Conservation (phyloP, 257 asterid species). For the Solanum medicagineum region DNA sequence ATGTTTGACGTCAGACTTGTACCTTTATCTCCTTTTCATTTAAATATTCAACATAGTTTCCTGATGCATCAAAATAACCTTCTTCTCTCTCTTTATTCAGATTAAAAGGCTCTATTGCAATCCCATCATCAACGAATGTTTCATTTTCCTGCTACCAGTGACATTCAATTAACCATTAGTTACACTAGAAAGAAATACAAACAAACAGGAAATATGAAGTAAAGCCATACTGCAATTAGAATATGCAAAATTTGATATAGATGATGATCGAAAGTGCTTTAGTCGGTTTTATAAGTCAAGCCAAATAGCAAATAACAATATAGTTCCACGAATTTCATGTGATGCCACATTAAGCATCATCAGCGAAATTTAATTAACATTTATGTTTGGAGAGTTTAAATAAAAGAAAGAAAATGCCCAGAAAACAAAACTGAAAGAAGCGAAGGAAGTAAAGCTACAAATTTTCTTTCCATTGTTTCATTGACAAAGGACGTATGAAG, state of each 20-base stretch:
- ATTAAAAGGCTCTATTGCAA: constrained; percentile 70
- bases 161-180: neutral
- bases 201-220: neutral
- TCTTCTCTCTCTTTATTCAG: constrained; percentile 85
- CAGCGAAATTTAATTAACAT: neutral
- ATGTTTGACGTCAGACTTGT: neutral
- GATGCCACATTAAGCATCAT: neutral
- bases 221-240: neutral
- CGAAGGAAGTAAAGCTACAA: neutral
- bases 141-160: constrained; percentile 58
- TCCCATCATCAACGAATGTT: constrained; percentile 66
- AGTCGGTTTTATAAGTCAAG: neutral
- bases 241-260: neutral
- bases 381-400: neutral
- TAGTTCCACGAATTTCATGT: neutral
- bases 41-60: constrained; percentile 76
- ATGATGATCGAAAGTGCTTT: neutral
- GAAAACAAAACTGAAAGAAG: neutral
- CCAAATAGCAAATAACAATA: neutral
- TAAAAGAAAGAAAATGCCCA: neutral
- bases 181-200: neutral
- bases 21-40: constrained; percentile 69
- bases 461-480: neutral
- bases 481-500: neutral
- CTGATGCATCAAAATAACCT: constrained; percentile 86